Base-by-base conservation (phyloP, 1,284 basidiomycete genomes). In the Malassezia psittaci region DNA sequence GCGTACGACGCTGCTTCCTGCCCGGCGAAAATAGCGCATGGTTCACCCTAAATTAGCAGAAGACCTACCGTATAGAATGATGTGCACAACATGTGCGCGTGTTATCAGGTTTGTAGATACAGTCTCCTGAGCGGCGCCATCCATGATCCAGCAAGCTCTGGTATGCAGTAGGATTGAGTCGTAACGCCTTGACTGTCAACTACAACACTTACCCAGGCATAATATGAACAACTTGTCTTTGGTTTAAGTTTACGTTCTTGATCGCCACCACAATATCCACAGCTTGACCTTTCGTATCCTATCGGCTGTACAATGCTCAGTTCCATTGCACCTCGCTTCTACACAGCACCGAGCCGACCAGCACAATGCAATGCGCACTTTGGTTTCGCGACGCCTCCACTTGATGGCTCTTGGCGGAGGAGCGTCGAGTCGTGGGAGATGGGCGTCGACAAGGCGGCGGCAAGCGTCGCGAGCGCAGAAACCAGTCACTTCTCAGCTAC, bases 251-350 rank as follows among this genome's bases (percentile, higher is more conserved):
- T 5, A 76, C 66, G 44, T 63, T 51, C 2, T 75, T 76, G 2
- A 67, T 63, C 10, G 42, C 62, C 7, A 56, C 57, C 1, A 76
- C 78, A 79, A 67, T 80, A 80, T 19, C 79, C 79, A 61, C 79
- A 80, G 4, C 76, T 71, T 1, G 76, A 77, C 10, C 45, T n/a
- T 5, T 58, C 45, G 49, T 74, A 75, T 24, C 74, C 74, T 7
- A 84, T 85, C 63, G 67, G 67, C 19, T 56, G 57, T 15, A 62
- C 39, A 43, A 68, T 55, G 18, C 54, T 55, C 15, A 48, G 40
- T 7, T 36, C 34, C 19, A 10, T 10, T 21, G 3, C 10, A 32
- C 11, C 24, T 3, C 3, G 38, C 38, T n/a, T 19, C 38, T n/a
- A 39, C n/a, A n/a, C n/a, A n/a, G 38, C 5, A 36, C 16, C 19